Evolutionary conservation across 805 yeast genomes (phyloP), one percentile per base, ranked within the genome.

Genomic region (Dipodascus geniculatus): DNA sequence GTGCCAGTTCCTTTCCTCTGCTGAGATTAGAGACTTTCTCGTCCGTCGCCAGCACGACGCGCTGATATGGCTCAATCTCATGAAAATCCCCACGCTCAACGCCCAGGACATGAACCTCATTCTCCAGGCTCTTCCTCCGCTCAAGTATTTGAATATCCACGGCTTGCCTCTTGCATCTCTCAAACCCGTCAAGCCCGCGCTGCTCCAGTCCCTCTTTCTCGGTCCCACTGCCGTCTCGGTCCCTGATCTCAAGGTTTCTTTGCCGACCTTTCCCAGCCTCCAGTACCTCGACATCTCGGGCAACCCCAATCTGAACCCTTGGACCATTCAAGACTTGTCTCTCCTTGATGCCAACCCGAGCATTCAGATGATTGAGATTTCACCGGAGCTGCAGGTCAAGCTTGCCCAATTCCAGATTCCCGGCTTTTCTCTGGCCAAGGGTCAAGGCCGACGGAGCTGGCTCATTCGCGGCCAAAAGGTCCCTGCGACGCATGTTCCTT

Each of bases 361-460:
- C n/a, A 70, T 87, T 38, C 70, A 71, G 48, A 84, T 87, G 2
- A 70, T 85, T 56, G 96, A 88, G 65, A 77, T 82, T 54, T 53
- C 68, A 51, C 56, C 64, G 23, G 63, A 65, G 28, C 55, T 62
- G 35, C 57, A 66, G 23, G 52, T 38, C 20, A 56, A 61, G 51
- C 52, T 68, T 53, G 52, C 58, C 48, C 61, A 61, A 33, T 52
- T 71, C 60, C 66, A 62, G 50, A 53, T 64, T 56, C 56, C 68
- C 19, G 67, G 75, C 53, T 57, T 74, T 71, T 22, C 71, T 63
- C 61, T 65, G 17, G 65, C 65, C 49, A 55, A 56, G 14, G 73
- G 73, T 31, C 82, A 80, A 59, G 95, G 95, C 2, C 74, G 96
- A 56, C 74, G 96, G 56, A 82, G 87, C 11, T 88, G 96, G 96